phyloP scores from a whole-genome alignment of 805 yeast genomes.

The Brettanomyces anomalus region DNA sequence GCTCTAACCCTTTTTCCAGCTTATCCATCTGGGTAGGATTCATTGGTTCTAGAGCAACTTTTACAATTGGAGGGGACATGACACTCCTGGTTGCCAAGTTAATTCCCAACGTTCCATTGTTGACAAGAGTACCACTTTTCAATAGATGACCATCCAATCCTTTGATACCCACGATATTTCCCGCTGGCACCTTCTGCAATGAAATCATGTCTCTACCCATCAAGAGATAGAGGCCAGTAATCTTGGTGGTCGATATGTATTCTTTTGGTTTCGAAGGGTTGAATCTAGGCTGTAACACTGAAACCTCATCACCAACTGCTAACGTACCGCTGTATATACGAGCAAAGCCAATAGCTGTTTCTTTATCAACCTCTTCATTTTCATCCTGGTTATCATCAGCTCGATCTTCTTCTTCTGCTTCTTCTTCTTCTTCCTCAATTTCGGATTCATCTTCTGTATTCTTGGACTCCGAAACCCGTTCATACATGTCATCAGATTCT shows the following conservation, averaged over 20 bases:
- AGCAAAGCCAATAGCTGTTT: constrained; percentile 78
- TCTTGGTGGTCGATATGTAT: constrained; percentile 36
- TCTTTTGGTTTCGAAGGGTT: constrained; percentile 37
- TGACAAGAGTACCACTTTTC: constrained; percentile 78
- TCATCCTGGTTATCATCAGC: no score
- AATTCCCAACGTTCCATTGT: constrained; percentile 51
- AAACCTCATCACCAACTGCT: constrained; percentile 61
- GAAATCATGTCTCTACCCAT: constrained; percentile 91
- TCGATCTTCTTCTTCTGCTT: constrained; percentile 32
- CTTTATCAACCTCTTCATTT: constrained; percentile 37
- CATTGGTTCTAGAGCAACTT: constrained; percentile 92
- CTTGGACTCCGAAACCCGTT: neutral
- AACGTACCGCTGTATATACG: constrained; percentile 84
- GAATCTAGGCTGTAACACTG: constrained; percentile 81
- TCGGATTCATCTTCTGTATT: constrained; percentile 26
- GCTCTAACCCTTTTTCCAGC: constrained; percentile 67
- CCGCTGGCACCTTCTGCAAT: constrained; percentile 79
- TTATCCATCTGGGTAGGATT: constrained; percentile 73
- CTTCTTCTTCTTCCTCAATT: constrained; percentile 41
- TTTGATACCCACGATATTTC: constrained; percentile 89
- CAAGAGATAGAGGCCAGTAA: constrained; percentile 65
- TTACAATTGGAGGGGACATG: constrained; percentile 82
- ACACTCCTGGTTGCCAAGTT: constrained; percentile 69
- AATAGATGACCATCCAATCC: constrained; percentile 60
- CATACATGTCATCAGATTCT: constrained; percentile 3